These are phyloP conservation scores for Nemania diffusa DNA, from an alignment of 2,329 filamentous ascomycete species.

Conservation along the genomic window DNA sequence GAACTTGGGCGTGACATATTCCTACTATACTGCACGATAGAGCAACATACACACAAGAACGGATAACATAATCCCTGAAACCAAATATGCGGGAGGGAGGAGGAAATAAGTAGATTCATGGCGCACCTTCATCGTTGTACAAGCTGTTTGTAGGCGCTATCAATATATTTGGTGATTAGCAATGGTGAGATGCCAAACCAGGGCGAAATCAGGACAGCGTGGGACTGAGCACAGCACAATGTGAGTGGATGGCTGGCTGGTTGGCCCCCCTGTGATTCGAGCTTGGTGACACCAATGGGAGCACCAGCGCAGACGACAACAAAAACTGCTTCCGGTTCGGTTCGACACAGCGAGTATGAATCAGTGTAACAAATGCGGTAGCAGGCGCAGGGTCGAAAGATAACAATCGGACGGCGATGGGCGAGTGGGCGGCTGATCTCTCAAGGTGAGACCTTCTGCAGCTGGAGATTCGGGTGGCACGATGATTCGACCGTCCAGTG, in stretches of 20 bases:
- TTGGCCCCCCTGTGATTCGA: conserved; percentile 41
- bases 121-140: conserved; percentile 52
- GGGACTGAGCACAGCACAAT: conserved; percentile 40
- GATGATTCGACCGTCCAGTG: conserved; percentile 35
- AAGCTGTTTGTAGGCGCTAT: conserved; percentile 39
- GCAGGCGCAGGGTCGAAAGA: conserved; percentile 41
- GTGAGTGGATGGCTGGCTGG: conserved; percentile 38
- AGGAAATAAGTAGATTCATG: conserved; percentile 43
- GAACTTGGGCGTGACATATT: conserved; percentile 43
- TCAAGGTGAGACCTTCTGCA: conserved; percentile 47
- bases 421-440: conserved; percentile 35
- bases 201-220: conserved; percentile 35
- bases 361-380: conserved; percentile 47
- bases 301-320: conserved; percentile 38
- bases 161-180: conserved; percentile 41
- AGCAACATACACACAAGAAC: conserved; percentile 32
- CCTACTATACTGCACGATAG: conserved; percentile 26
- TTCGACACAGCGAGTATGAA: conserved; percentile 47
- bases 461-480: conserved; percentile 35
- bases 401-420: conserved; percentile 40
- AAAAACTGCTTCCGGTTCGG: conserved; percentile 40
- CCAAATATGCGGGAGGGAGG: not conserved
- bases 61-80: conserved; percentile 27
- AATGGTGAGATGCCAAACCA: conserved; percentile 32
- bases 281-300: conserved; percentile 43